Evolutionary conservation across 495 filamentous ascomycete genomes (phyloP).

Genomic region (Aspergillus ellipticus): DNA sequence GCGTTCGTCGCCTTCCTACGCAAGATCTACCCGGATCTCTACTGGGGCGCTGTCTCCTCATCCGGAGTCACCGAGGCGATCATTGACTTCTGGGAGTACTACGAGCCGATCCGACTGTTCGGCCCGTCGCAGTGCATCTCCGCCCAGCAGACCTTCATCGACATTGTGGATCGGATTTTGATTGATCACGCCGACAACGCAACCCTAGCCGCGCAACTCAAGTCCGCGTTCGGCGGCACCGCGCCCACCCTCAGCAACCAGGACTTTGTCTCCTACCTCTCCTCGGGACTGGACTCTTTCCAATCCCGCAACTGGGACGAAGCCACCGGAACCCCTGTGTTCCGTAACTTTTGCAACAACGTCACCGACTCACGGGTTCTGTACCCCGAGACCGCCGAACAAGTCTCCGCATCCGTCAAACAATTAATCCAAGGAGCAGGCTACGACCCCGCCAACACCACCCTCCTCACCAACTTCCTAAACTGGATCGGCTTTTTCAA

Average conservation of each 20-base stretch:
- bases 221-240: constrained; percentile 55
- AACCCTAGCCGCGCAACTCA: constrained; percentile 48
- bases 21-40: constrained; percentile 63
- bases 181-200: constrained; percentile 43
- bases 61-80: constrained; percentile 70
- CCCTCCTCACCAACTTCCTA: constrained; percentile 52
- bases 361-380: constrained; percentile 46
- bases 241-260: constrained; percentile 50
- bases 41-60: constrained; percentile 65
- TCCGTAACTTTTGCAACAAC: constrained; percentile 58
- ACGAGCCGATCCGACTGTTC: constrained; percentile 59
- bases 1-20: constrained; percentile 68
- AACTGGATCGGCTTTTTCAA: constrained; percentile 66
- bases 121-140: constrained; percentile 52
- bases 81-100: constrained; percentile 70
- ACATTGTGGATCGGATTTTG: constrained; percentile 65
- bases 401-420: constrained; percentile 35
- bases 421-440: constrained; percentile 51
- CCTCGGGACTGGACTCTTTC: constrained; percentile 48
- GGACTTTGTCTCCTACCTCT: constrained; percentile 59
- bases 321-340: constrained; percentile 45
- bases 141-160: constrained; percentile 52
- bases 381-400: constrained; percentile 38
- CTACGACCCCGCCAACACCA: constrained; percentile 45
- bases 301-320: constrained; percentile 72